These are phyloP conservation scores for Parafenestella ontariensis DNA, from an alignment of 2,329 filamentous ascomycete genomes.

Conservation along the genomic window DNA sequence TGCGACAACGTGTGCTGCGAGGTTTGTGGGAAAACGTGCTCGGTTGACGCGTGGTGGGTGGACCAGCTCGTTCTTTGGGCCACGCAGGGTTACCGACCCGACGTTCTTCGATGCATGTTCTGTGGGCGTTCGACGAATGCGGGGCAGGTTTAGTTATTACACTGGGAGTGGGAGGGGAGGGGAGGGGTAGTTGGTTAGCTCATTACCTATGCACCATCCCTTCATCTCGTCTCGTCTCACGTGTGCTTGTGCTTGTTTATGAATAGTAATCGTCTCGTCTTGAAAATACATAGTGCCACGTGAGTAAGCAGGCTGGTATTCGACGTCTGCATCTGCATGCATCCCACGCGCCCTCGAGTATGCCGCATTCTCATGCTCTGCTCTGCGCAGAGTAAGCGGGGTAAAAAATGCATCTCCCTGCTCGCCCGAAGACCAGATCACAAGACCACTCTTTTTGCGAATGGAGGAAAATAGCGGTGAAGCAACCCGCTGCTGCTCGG, in stretches of 20 bases:
- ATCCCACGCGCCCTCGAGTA: neutral
- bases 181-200: too few species aligned
- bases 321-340: neutral
- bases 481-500: neutral
- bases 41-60: neutral
- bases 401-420: neutral
- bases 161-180: too few species aligned
- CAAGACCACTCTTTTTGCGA: neutral
- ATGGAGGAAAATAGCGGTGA: neutral
- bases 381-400: neutral
- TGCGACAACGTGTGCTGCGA: neutral
- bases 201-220: too few species aligned
- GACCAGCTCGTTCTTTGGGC: neutral
- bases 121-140: slow-evolving; percentile 3
- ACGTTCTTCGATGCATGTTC: slow-evolving; percentile 2
- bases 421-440: neutral
- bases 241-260: too few species aligned
- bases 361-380: neutral
- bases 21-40: slow-evolving; percentile 9
- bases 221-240: too few species aligned
- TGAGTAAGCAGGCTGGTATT: neutral
- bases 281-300: neutral
- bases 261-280: neutral
- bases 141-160: neutral
- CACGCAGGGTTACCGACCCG: neutral